These are phyloP conservation scores for Phytopythium sindhum DNA, from an alignment of 352 stramenopile genomes.

Conservation along the genomic window DNA sequence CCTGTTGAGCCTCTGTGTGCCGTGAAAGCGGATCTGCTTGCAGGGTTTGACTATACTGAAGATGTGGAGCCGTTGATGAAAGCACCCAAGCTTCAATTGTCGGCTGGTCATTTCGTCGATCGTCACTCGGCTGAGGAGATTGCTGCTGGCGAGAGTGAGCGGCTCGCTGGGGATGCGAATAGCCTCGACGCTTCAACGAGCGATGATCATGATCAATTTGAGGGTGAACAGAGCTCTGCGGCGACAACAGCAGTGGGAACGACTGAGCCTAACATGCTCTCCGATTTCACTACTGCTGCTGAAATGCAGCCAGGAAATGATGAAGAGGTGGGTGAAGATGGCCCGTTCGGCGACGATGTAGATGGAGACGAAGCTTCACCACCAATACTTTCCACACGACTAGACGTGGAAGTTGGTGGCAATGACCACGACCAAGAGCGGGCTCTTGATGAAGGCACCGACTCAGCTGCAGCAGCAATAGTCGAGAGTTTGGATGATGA, in stretches of 20 bases:
- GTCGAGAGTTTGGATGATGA: background rate
- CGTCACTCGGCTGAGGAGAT: background rate
- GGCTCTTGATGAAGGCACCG: background rate
- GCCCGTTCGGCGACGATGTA: background rate
- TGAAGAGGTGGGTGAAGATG: background rate
- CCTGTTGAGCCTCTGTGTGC: slow-evolving; percentile 9
- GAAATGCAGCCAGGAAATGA: background rate
- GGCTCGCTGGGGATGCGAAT: background rate
- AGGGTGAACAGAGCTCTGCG: background rate
- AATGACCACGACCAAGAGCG: background rate
- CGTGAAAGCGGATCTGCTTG: slow-evolving; percentile 19
- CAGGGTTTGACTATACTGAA: slow-evolving; percentile 24
- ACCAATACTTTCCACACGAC: background rate
- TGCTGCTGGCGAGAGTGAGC: background rate
- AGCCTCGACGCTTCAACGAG: background rate
- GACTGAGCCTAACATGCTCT: background rate
- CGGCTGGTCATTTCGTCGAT: background rate
- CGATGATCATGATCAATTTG: background rate
- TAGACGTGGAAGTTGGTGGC: background rate
- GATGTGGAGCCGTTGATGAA: slow-evolving; percentile 5
- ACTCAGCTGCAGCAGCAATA: background rate
- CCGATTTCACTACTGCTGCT: background rate
- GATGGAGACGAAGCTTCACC: background rate
- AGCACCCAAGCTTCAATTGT: background rate
- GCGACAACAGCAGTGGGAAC: background rate